These are phyloP conservation scores for Jimgerdemannia lactiflua DNA, from an alignment of 192 early-diverging fungal genomes.

Conservation along the genomic window DNA sequence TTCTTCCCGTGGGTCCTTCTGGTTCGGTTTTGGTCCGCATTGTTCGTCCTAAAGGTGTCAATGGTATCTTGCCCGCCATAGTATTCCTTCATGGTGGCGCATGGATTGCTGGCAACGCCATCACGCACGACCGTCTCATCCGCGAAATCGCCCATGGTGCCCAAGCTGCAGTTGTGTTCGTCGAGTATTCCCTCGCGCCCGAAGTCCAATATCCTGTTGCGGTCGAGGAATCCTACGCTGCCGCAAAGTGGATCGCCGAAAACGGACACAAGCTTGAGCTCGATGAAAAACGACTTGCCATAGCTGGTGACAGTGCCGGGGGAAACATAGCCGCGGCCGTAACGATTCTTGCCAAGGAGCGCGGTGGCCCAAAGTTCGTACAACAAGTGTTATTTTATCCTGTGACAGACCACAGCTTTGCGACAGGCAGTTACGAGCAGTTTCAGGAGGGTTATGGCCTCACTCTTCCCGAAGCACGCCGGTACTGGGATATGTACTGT, in stretches of 20 bases:
- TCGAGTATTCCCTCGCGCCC: too few species aligned
- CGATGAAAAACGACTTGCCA: neutral
- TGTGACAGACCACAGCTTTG: too few species aligned
- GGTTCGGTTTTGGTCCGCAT: neutral
- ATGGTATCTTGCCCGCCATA: constrained; percentile 4
- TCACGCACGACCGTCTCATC: constrained; percentile 8
- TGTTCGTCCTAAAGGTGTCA: constrained; percentile 1
- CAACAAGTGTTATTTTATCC: too few species aligned
- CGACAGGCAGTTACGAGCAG: too few species aligned
- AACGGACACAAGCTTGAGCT: constrained; percentile 11
- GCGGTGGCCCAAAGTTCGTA: neutral
- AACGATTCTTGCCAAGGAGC: constrained; percentile 3
- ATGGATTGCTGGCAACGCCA: neutral
- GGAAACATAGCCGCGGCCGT: constrained; percentile 11
- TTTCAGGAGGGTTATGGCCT: constrained; percentile 1
- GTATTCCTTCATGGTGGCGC: constrained; percentile 14
- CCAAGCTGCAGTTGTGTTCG: neutral
- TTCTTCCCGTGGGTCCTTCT: neutral
- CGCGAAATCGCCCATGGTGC: neutral
- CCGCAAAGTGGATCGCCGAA: constrained; percentile 1
- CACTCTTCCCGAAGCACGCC: neutral
- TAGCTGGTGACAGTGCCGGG: constrained; percentile 21
- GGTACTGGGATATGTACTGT: constrained; percentile 13
- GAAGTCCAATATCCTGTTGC: too few species aligned
- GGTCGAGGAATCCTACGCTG: too few species aligned